These are phyloP conservation scores for Dactylis glomerata DNA, from an alignment of 176 grass and related monocot species.

Conservation along the genomic window DNA sequence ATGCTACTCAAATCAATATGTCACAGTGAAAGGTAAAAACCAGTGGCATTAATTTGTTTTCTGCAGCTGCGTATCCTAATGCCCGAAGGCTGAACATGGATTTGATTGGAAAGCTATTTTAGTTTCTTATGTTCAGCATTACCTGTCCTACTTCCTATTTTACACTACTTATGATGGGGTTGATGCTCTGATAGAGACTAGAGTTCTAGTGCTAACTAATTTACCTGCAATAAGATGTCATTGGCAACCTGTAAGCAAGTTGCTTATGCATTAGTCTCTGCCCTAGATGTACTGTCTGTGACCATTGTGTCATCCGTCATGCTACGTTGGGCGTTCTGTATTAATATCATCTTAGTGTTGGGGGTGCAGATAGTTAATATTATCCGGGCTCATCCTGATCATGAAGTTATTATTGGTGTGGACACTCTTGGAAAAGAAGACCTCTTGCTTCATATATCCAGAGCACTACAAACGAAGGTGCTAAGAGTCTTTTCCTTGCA, in stretches of 20 bases:
- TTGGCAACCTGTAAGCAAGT: background rate
- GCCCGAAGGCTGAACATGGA: background rate
- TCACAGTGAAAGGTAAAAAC: background rate
- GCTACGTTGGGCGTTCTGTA: background rate
- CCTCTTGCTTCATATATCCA: conserved; percentile 70
- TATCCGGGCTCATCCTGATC: conserved; percentile 57
- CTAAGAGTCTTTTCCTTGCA: background rate
- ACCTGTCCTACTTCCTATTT: background rate
- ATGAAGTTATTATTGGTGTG: conserved; percentile 77
- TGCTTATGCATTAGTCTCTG: conserved; percentile 2
- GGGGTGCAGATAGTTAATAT: conserved; percentile 54
- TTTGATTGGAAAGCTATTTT: background rate
- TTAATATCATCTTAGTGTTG: conserved; percentile 21
- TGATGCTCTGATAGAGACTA: background rate
- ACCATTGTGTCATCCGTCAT: conserved; percentile 6
- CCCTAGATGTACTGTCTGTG: background rate
- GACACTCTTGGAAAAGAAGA: conserved; percentile 83
- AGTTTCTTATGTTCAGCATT: background rate
- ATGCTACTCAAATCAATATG: background rate
- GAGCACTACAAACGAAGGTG: conserved; percentile 68
- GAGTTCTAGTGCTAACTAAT: conserved; percentile 11
- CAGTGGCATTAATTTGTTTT: conserved; percentile 1
- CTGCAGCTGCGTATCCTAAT: background rate
- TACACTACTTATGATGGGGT: background rate
- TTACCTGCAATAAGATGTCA: background rate